These are phyloP conservation scores for Penicillium cosmopolitanum DNA, from an alignment of 495 filamentous ascomycete species.

Conservation along the genomic window DNA sequence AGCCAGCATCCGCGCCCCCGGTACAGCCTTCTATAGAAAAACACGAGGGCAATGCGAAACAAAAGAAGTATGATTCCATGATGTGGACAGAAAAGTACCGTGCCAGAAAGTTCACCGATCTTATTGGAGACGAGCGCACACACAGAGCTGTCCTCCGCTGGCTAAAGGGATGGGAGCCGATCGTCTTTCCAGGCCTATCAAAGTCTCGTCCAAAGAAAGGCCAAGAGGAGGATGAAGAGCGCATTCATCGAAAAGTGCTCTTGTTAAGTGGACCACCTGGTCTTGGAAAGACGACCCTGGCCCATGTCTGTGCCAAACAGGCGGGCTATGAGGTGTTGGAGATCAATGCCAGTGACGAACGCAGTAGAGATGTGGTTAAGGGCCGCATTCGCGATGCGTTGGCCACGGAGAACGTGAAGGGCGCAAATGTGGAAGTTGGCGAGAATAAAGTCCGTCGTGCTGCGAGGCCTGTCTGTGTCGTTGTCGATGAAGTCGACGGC, in stretches of 20 bases:
- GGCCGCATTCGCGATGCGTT: slow-evolving; percentile 85
- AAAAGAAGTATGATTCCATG: slow-evolving; percentile 44
- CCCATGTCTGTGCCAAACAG: slow-evolving; percentile 93
- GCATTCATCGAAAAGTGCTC: slow-evolving; percentile 79
- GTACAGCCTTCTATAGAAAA: slow-evolving; percentile 44
- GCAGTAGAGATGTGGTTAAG: slow-evolving; percentile 95
- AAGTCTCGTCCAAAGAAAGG: slow-evolving; percentile 54
- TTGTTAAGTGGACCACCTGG: slow-evolving; percentile 90
- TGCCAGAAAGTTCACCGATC: slow-evolving; percentile 86
- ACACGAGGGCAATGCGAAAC: slow-evolving; percentile 36
- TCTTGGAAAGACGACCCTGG: slow-evolving; percentile 92
- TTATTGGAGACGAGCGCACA: slow-evolving; percentile 92
- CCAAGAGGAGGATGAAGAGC: slow-evolving; percentile 61
- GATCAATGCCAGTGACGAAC: slow-evolving; percentile 92
- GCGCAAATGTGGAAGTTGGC: slow-evolving; percentile 66
- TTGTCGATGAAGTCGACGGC: slow-evolving; percentile 96
- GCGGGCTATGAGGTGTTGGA: slow-evolving; percentile 96
- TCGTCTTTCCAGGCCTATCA: slow-evolving; percentile 80
- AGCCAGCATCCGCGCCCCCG: slow-evolving; percentile 13
- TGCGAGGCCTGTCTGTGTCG: slow-evolving; percentile 87
- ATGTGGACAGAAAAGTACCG: slow-evolving; percentile 93
- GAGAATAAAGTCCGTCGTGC: slow-evolving; percentile 68
- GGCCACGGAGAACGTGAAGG: slow-evolving; percentile 89
- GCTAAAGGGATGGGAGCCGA: slow-evolving; percentile 90
- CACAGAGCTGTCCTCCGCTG: slow-evolving; percentile 90